Evolutionary conservation across 2,329 filamentous ascomycete genomes (phyloP).

Genomic region (Fusarium beomiforme): DNA sequence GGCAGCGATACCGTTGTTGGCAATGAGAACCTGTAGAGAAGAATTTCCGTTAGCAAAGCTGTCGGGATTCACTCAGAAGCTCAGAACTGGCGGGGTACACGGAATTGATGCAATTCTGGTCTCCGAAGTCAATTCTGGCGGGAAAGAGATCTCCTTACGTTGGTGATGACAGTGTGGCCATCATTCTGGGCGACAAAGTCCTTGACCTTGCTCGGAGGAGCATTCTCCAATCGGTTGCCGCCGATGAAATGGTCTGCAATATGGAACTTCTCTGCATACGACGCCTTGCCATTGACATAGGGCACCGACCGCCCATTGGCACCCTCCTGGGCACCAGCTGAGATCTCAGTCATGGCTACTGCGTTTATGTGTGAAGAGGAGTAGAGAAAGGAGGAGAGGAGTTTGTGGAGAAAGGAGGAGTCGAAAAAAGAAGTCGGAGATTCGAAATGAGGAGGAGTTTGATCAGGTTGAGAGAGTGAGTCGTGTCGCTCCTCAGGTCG

Average conservation of each 20-base stretch:
- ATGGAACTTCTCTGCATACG: conserved; percentile 83
- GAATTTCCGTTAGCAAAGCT: conserved; percentile 23
- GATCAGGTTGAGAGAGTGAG: conserved; percentile 20
- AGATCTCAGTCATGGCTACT: conserved; percentile 60
- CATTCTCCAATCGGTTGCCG: conserved; percentile 86
- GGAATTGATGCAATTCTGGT: neutral
- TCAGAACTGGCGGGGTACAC: conserved; percentile 15
- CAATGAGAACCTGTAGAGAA: conserved; percentile 83
- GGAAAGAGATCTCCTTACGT: conserved; percentile 67
- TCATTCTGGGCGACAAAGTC: conserved; percentile 92
- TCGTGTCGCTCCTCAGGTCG: conserved; percentile 40
- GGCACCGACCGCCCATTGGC: conserved; percentile 61
- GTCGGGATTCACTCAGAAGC: neutral
- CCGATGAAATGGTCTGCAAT: conserved; percentile 96
- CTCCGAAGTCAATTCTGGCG: neutral
- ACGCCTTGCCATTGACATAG: conserved; percentile 66
- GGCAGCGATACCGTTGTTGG: conserved; percentile 99
- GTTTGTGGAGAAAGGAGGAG: conserved; percentile 30
- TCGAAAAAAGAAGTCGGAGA: conserved; percentile 21
- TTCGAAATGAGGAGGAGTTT: conserved; percentile 23
- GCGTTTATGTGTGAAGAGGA: conserved; percentile 34
- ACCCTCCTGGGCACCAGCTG: conserved; percentile 52
- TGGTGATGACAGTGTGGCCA: conserved; percentile 98
- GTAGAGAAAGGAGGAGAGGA: conserved; percentile 5
- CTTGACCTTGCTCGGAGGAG: conserved; percentile 87